phyloP scores from a whole-genome alignment of 352 stramenopile genomes.

The Globisporangium middletonii region DNA sequence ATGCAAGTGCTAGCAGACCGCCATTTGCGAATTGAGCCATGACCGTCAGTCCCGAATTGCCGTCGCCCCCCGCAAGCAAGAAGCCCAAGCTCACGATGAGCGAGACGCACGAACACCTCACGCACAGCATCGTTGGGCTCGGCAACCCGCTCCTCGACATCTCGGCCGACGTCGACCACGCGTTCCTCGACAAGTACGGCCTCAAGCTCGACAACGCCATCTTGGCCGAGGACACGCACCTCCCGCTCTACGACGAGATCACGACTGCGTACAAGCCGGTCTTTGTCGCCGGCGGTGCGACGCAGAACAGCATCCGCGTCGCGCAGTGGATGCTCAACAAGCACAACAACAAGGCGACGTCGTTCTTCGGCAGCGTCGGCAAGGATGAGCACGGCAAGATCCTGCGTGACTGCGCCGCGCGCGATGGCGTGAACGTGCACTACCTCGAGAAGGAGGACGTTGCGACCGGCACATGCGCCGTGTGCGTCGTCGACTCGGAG shows the following conservation, averaged over 20 bases:
- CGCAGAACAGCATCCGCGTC: constrained; percentile 99
- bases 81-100: constrained; percentile 17
- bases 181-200: constrained; percentile 96
- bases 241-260: constrained; percentile 95
- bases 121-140: constrained; percentile 90
- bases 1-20: background rate
- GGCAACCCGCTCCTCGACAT: constrained; percentile 99
- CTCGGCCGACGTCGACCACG: constrained; percentile 89
- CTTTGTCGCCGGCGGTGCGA: constrained; percentile 97
- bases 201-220: constrained; percentile 96
- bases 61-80: constrained; percentile 18
- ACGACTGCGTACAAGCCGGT: constrained; percentile 86
- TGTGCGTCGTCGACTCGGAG: constrained; percentile 95
- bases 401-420: constrained; percentile 90
- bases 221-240: constrained; percentile 97
- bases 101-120: constrained; percentile 43
- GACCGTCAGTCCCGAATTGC: constrained; percentile 13
- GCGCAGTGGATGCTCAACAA: constrained; percentile 98
- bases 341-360: constrained; percentile 77
- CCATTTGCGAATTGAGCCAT: constrained; percentile 5
- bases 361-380: constrained; percentile 97
- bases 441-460: constrained; percentile 94
- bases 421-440: constrained; percentile 95
- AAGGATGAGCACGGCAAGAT: constrained; percentile 92
- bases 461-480: constrained; percentile 97